phyloP scores from a whole-genome alignment of 2,329 filamentous ascomycete species.

The Fusarium sp. region DNA sequence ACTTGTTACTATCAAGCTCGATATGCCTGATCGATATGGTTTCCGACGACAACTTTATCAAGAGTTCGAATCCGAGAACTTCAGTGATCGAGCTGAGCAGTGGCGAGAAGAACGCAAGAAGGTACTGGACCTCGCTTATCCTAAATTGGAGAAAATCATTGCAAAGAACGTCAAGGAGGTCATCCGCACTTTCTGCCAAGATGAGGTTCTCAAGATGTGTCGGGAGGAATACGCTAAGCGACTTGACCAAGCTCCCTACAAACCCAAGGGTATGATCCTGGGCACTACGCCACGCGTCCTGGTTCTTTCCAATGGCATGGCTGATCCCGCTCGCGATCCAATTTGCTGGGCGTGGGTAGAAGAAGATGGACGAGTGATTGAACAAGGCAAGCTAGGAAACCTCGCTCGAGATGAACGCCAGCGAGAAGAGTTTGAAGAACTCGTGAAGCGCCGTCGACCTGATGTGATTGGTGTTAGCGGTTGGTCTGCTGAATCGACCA shows the following conservation, averaged over 20 bases:
- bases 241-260: constrained; percentile 95
- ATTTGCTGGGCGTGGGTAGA: constrained; percentile 93
- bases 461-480: constrained; percentile 93
- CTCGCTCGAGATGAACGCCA: constrained; percentile 76
- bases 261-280: constrained; percentile 90
- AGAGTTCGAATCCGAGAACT: constrained; percentile 94
- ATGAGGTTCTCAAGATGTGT: constrained; percentile 86
- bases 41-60: constrained; percentile 82
- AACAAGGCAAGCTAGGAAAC: constrained; percentile 88
- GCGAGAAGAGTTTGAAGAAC: constrained; percentile 77
- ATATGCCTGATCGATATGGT: constrained; percentile 78
- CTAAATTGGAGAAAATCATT: constrained; percentile 85
- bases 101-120: constrained; percentile 93
- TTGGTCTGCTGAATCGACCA: constrained; percentile 86
- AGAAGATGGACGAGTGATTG: constrained; percentile 88
- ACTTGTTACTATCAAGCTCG: constrained; percentile 84
- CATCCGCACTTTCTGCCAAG: constrained; percentile 92
- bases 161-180: constrained; percentile 95
- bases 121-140: constrained; percentile 82
- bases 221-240: constrained; percentile 89
- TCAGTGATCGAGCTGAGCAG: constrained; percentile 91
- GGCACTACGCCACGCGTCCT: constrained; percentile 90
- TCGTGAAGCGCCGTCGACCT: constrained; percentile 82
- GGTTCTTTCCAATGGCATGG: constrained; percentile 86
- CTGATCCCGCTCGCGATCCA: constrained; percentile 77